These are phyloP conservation scores for Colletotrichum melonis DNA, from an alignment of 2,329 filamentous ascomycete species.

Conservation along the genomic window DNA sequence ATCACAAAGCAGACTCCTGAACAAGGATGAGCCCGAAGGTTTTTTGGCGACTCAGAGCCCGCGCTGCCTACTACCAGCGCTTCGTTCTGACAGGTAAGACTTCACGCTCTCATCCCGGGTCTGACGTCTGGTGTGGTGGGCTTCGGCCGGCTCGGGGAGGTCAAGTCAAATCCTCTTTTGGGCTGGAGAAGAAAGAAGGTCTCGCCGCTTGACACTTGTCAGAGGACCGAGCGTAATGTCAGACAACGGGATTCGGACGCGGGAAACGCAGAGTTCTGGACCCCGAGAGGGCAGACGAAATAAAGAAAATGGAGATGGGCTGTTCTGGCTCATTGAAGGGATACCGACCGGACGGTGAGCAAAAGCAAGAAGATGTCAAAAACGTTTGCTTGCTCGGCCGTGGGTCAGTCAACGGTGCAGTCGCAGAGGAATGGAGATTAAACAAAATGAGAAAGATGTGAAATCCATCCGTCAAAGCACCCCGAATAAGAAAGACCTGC, in stretches of 20 bases:
- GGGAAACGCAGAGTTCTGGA: constrained; percentile 3
- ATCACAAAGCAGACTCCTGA: constrained; percentile 4
- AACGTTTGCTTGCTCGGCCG: background rate
- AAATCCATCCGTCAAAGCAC: constrained; percentile 2
- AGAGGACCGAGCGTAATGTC: constrained; percentile 16
- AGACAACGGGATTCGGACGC: background rate
- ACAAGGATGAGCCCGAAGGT: constrained; percentile 14
- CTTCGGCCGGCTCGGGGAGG: background rate
- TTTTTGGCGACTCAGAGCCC: background rate
- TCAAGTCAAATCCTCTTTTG: background rate
- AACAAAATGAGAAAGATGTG: background rate
- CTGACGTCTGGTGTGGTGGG: constrained; percentile 24
- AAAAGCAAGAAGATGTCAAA: background rate
- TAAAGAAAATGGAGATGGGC: background rate
- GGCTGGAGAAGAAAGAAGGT: background rate
- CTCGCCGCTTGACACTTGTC: constrained; percentile 20
- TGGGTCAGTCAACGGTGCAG: background rate
- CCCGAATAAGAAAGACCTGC: constrained; percentile 27
- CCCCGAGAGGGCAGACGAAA: background rate
- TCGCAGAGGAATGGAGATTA: background rate
- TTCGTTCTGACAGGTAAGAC: constrained; percentile 2
- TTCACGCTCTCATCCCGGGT: background rate
- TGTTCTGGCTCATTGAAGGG: background rate
- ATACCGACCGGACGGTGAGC: constrained; percentile 6
- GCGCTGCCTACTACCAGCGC: background rate